A percentile compares a stretch with the other conserved stretches of the same genome.
These are phyloP conservation scores for Amanita brunnescens DNA, from an alignment of 768 basidiomycete genomes.

Conservation along the genomic window DNA sequence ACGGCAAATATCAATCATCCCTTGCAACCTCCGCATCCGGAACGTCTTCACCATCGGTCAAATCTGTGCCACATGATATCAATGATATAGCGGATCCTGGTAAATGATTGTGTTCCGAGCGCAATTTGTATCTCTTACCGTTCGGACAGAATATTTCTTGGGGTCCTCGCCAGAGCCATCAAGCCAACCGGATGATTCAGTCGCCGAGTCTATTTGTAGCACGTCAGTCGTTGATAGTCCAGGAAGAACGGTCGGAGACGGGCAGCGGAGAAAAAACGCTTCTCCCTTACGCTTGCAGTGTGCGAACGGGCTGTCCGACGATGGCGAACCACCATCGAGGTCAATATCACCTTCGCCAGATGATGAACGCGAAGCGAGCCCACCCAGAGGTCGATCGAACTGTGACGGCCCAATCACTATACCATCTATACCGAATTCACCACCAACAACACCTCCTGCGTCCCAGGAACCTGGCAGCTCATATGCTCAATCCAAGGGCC, in stretches of 20 bases:
- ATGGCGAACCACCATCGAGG: conserved; percentile 19
- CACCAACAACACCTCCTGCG: conserved; percentile 6
- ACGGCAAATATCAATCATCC: conserved; percentile 17
- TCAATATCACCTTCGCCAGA: conserved; percentile 22
- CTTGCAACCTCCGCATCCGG: conserved; percentile 12
- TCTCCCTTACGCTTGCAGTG: background rate
- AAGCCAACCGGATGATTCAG: background rate
- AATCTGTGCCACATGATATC: background rate
- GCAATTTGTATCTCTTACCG: background rate
- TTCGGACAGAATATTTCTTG: background rate
- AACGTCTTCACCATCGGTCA: background rate
- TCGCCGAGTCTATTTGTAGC: background rate
- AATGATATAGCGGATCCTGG: background rate
- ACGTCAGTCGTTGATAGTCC: background rate
- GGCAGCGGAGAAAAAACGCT: background rate
- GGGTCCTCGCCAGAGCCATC: background rate
- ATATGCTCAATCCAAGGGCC: conserved; percentile 51
- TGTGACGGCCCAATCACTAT: background rate
- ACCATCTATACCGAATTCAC: background rate
- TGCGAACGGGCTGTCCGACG: conserved; percentile 14
- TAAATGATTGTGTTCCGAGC: background rate
- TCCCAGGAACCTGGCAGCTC: background rate
- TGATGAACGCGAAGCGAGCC: conserved; percentile 7
- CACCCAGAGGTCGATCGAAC: background rate
- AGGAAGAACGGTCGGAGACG: background rate